Base-by-base conservation (phyloP, 164 flowering plant species). In the Platanus orientalis region DNA sequence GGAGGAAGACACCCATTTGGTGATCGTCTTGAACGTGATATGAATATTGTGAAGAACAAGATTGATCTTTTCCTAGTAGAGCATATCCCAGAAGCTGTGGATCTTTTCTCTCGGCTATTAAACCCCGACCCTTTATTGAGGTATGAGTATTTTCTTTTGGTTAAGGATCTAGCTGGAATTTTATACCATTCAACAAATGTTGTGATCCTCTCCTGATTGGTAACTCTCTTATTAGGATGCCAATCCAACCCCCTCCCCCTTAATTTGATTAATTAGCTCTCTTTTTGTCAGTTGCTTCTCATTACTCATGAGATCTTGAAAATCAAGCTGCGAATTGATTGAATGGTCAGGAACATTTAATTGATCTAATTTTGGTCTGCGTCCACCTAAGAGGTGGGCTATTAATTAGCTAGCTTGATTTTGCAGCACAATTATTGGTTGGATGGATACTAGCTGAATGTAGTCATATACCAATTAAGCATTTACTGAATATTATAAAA, bases 1-100 rank as follows among this genome's bases (percentile, higher is more conserved):
- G 85, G 85, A 19, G 94, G 94, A 7, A 75, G 64, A 61, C 94
- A 90, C 62, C 94, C 92, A 26, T 88, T 76, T 79, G 94, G 94
- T 28, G 90, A 83, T 6, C 69, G 7, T 34, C 55, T 81, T 66
- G 94, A 88, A 56, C 89, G 92, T 40, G 94, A 88, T 61, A 62
- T 67, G 3, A 90, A 86, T 59, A 85, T 90, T 59, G 76, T 78
- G 40, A 80, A 78, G 34, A 76, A 86, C 47, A 71, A 49, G 4
- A 74, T 74, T 51, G 90, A 88, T 65, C 78, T 88, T 2, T 88
- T 83, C 76, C 67, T 86, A 45, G 80, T 90, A 29, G 93, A 85
- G 53, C 68, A 64, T 64, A 71, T 88, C 59, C 94, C 94, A 36
- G 97, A 90, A 80, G 97, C 92, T 54, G 58, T 75, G 49, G 84